These are phyloP conservation scores for Kluyveromyces wickerhamii DNA, from an alignment of 805 yeast species.

Conservation along the genomic window DNA sequence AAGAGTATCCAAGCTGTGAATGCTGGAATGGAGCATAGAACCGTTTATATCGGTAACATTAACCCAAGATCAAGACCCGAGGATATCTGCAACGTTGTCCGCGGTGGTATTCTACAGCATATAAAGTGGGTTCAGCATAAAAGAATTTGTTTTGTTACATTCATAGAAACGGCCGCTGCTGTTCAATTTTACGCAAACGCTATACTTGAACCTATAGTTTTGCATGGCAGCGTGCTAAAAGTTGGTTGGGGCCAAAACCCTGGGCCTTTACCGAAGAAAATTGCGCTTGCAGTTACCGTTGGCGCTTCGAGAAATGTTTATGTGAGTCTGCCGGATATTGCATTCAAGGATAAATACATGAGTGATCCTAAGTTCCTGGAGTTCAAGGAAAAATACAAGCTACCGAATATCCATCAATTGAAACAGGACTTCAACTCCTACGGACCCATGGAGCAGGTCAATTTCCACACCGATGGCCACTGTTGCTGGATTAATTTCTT, in stretches of 20 bases:
- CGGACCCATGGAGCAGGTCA: constrained; percentile 73
- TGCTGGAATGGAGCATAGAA: constrained; percentile 44
- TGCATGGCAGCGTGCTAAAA: constrained; percentile 54
- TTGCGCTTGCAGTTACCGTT: constrained; percentile 55
- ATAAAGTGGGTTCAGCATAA: constrained; percentile 45
- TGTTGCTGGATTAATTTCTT: constrained; percentile 72
- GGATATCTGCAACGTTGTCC: constrained; percentile 65
- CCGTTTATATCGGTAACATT: constrained; percentile 61
- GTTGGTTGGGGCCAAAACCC: constrained; percentile 69
- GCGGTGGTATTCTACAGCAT: constrained; percentile 68
- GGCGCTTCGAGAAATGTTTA: constrained; percentile 77
- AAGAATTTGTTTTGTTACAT: constrained; percentile 61
- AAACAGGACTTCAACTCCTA: constrained; percentile 53
- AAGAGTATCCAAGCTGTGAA: constrained; percentile 25
- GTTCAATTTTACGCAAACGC: constrained; percentile 56
- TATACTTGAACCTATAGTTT: constrained; percentile 48
- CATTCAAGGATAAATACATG: constrained; percentile 32
- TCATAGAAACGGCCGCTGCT: constrained; percentile 56
- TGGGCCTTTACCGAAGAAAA: constrained; percentile 50
- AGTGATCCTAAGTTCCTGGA: constrained; percentile 28
- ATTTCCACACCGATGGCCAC: constrained; percentile 56
- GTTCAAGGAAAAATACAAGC: constrained; percentile 18
- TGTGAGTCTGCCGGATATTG: constrained; percentile 46
- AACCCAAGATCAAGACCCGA: constrained; percentile 58
- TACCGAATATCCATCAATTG: constrained; percentile 43